A percentile compares a stretch with the other conserved stretches of the same genome.
Conservation (phyloP, 805 yeast species). For the Kuraishia cidri region DNA sequence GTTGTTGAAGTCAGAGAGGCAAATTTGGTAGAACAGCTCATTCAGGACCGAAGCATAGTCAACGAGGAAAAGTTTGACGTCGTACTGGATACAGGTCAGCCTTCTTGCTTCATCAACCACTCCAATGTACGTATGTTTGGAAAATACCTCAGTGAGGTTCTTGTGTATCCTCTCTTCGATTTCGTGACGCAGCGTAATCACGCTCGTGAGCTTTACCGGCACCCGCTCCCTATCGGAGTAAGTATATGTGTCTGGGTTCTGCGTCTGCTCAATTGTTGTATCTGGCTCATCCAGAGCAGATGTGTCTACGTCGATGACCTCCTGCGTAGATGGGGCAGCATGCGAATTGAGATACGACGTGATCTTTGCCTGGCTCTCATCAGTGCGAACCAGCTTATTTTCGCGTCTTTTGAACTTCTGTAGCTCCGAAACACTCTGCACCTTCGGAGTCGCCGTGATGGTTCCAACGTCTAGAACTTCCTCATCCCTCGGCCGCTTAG, state of each 20-base stretch:
- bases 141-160: constrained; percentile 58
- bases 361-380: constrained; percentile 51
- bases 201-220: constrained; percentile 45
- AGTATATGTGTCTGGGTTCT: background rate
- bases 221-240: constrained; percentile 14
- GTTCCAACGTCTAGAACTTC: background rate
- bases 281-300: too few relatives aligned
- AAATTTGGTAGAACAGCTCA: constrained; percentile 77
- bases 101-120: constrained; percentile 65
- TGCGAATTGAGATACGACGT: constrained; percentile 29
- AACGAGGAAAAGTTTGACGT: constrained; percentile 64
- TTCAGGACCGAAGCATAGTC: constrained; percentile 67
- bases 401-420: constrained; percentile 36
- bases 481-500: constrained; percentile 14
- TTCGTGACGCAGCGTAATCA: constrained; percentile 43
- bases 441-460: background rate
- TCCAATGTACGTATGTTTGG: constrained; percentile 71
- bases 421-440: background rate
- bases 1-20: constrained; percentile 69
- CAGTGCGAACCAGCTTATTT: constrained; percentile 64
- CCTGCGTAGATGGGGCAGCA: too few relatives aligned
- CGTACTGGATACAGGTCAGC: constrained; percentile 78
- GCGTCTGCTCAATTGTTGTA: background rate
- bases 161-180: constrained; percentile 36
- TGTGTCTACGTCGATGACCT: too few relatives aligned